Percentiles rank a stretch among this genome's conserved stretches.
phyloP scores from a whole-genome alignment of 495 filamentous ascomycete genomes.

The Xylona heveae region DNA sequence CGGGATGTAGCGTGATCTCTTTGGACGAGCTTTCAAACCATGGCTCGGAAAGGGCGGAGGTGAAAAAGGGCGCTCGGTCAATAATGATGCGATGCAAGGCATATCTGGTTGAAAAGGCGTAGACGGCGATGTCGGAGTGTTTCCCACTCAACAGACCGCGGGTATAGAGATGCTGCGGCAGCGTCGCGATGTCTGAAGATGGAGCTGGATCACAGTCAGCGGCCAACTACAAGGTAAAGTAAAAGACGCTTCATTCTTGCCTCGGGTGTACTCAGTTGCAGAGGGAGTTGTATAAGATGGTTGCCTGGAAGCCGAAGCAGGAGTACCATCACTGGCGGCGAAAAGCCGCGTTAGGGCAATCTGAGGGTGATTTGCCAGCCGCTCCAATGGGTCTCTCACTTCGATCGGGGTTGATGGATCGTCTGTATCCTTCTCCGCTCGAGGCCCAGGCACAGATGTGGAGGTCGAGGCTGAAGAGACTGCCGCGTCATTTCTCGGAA shows the following conservation, averaged over 20 bases:
- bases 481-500: too few species aligned
- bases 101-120: slow-evolving; percentile 31
- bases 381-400: not conserved
- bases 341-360: slow-evolving; percentile 6
- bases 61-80: slow-evolving; percentile 36
- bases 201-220: not conserved
- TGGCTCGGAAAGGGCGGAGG: slow-evolving; percentile 31
- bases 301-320: slow-evolving; percentile 1
- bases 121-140: slow-evolving; percentile 33
- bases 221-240: not conserved
- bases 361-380: slow-evolving; percentile 2
- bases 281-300: slow-evolving; percentile 2
- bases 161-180: slow-evolving; percentile 33
- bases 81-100: slow-evolving; percentile 32
- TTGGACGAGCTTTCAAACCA: slow-evolving; percentile 31
- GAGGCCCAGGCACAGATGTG: too few species aligned
- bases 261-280: slow-evolving; percentile 1
- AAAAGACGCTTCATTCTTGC: not conserved
- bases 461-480: slow-evolving; percentile 4
- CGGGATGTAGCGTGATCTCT: slow-evolving; percentile 33
- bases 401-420: slow-evolving; percentile 17
- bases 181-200: slow-evolving; percentile 18
- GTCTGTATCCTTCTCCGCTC: slow-evolving; percentile 21
- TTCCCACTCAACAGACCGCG: slow-evolving; percentile 31
- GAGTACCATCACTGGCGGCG: not conserved